Evolutionary conservation across 805 yeast species (phyloP).

Genomic region (Pichia scutulata): DNA sequence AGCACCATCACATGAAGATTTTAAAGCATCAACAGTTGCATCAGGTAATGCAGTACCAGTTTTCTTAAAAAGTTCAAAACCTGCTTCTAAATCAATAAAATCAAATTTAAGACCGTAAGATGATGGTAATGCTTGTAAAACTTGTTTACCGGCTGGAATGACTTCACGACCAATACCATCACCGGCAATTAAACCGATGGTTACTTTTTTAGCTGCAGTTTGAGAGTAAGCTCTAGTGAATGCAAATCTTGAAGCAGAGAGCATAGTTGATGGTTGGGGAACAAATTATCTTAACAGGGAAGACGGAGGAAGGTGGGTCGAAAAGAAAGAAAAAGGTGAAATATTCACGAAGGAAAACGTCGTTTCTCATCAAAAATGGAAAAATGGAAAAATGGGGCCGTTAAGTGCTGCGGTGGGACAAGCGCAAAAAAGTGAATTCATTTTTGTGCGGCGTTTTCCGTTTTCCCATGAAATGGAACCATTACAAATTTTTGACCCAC

Average conservation of each 20-base stretch:
- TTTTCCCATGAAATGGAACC: neutral
- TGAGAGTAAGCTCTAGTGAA: slow-evolving; percentile 22
- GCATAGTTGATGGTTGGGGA: neutral
- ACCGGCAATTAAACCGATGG: slow-evolving; percentile 82
- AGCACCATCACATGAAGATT: slow-evolving; percentile 89
- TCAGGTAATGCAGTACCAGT: slow-evolving; percentile 97
- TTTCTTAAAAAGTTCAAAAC: slow-evolving; percentile 85
- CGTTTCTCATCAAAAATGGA: no score
- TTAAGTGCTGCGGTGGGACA: neutral
- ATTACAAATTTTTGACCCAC: no score
- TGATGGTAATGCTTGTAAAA: slow-evolving; percentile 77
- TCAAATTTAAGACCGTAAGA: slow-evolving; percentile 71
- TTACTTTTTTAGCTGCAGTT: slow-evolving; percentile 38
- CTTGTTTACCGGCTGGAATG: slow-evolving; percentile 90
- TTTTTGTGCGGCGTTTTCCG: neutral
- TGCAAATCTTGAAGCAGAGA: neutral
- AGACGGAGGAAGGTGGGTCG: no score
- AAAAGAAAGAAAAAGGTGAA: no score
- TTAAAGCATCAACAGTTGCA: slow-evolving; percentile 72
- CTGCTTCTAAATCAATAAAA: slow-evolving; percentile 85
- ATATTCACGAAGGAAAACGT: no score
- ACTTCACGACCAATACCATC: slow-evolving; percentile 98
- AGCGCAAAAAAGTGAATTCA: neutral
- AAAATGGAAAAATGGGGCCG: neutral
- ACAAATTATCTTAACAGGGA: no score